Conservation (phyloP, 192 early-diverging fungal genomes). For the Helicostylum pulchrum region DNA sequence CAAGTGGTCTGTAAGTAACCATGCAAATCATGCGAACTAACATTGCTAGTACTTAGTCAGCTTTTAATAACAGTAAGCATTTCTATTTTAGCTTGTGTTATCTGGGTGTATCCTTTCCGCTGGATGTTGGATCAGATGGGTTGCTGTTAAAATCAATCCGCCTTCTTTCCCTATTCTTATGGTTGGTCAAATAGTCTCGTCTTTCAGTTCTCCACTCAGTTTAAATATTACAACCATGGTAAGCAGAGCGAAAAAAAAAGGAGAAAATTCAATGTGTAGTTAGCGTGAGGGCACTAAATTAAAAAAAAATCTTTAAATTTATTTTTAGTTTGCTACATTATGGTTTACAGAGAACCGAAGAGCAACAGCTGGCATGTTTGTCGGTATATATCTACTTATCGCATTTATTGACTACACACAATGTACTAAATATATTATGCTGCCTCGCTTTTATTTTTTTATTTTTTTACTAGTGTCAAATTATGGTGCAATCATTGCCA, state of each 20-base stretch:
- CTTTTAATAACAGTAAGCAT: too few species aligned
- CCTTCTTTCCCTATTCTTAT: slow-evolving; percentile 29
- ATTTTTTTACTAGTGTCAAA: slow-evolving; percentile 22
- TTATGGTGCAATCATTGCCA: slow-evolving; percentile 32
- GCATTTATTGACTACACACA: background rate
- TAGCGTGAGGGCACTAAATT: background rate
- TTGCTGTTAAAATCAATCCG: slow-evolving; percentile 18
- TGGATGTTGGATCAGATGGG: slow-evolving; percentile 31
- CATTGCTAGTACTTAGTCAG: background rate
- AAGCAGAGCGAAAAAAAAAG: background rate
- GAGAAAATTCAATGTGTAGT: background rate
- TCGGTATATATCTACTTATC: background rate
- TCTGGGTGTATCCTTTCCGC: slow-evolving; percentile 22
- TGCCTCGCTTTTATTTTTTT: background rate
- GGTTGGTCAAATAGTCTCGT: slow-evolving; percentile 30
- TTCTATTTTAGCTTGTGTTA: slow-evolving; percentile 24
- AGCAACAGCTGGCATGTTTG: slow-evolving; percentile 24
- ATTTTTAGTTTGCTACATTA: slow-evolving; percentile 20
- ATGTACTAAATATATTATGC: background rate
- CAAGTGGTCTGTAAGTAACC: slow-evolving; percentile 27
- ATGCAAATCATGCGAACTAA: background rate
- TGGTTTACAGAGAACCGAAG: slow-evolving; percentile 27
- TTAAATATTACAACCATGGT: slow-evolving; percentile 35
- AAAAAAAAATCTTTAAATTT: background rate
- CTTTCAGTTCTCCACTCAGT: slow-evolving; percentile 24